Evolutionary conservation across 2,329 filamentous ascomycete species (phyloP), one percentile per base, ranked within the genome.

Genomic region (Aureobasidium melanogenum): DNA sequence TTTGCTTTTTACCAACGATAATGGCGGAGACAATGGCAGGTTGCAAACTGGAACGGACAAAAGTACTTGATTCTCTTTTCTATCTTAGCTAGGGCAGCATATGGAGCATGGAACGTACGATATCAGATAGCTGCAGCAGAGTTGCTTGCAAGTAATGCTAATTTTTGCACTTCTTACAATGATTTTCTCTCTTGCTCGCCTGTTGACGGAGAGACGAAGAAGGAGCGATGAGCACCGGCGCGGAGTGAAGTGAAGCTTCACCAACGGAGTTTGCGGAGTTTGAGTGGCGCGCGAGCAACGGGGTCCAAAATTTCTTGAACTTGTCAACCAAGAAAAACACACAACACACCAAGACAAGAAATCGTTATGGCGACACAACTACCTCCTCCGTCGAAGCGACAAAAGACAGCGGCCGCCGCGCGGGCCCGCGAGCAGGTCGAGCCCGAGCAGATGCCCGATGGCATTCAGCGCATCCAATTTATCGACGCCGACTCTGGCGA

Each of bases 361-460:
- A 70, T 38, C 19, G 19, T n/a, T 15, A 96, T 96, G 91, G 84
- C 91, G 67, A 96, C 91, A 5, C 76, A 92, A 51, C 73, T 87
- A 6, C 91, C 91, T n/a, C 91, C 89, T 50, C 89, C 90, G 5
- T 92, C 87, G 57, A 97, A 97, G 76, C 85, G 91, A 64, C 91
- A 96, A 72, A 88, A 87, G 74, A 84, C 88, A 54, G 89, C 89
- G 67, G 82, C 82, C 24, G 80, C 88, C 43, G 89, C 90, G 67
- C 85, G 84, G 69, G 83, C 88, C 8, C 82, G 85, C 66, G 78
- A 84, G 50, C 91, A 96, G 70, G 87, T 94, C 71, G 86, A 56
- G 78, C 82, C 44, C 79, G 85, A 55, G 47, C 73, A 74, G 24
- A 82, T 88, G 54, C 83, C 88, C 0, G 83, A 85, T 36, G 91